A percentile compares a stretch with the other conserved stretches of the same genome.
These are phyloP conservation scores for Eucalyptus leucophloia DNA, from an alignment of 345 rosid species.

Conservation along the genomic window DNA sequence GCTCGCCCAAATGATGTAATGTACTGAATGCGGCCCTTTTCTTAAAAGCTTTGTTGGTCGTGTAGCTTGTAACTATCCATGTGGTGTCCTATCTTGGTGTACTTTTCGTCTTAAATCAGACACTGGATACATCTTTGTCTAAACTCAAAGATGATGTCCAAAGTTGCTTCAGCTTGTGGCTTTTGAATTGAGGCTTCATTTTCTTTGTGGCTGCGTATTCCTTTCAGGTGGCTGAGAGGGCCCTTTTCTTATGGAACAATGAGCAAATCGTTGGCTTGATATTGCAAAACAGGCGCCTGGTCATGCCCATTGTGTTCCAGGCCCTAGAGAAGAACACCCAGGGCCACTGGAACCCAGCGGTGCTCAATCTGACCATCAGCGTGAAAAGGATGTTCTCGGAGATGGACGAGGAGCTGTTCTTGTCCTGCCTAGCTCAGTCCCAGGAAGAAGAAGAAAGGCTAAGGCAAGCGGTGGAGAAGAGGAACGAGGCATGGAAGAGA, in stretches of 20 bases:
- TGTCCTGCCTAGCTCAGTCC: constrained; percentile 45
- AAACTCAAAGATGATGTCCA: neutral
- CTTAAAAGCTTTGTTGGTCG: neutral
- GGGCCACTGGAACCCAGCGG: constrained; percentile 80
- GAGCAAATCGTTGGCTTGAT: constrained; percentile 76
- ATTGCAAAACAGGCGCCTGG: constrained; percentile 49
- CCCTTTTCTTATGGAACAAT: constrained; percentile 86
- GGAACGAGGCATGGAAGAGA: constrained; percentile 54
- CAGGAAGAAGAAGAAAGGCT: constrained; percentile 50
- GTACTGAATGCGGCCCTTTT: neutral
- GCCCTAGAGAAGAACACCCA: constrained; percentile 63
- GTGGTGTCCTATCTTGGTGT: neutral
- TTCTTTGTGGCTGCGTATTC: neutral
- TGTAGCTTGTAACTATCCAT: neutral
- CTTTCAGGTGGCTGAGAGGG: constrained; percentile 85
- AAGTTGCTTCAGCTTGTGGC: neutral
- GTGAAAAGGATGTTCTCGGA: constrained; percentile 68
- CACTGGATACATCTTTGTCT: neutral
- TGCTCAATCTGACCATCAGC: constrained; percentile 55
- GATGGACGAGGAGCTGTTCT: constrained; percentile 62
- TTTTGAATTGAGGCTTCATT: neutral
- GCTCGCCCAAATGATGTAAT: neutral
- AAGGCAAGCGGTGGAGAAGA: constrained; percentile 26
- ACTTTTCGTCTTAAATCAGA: neutral
- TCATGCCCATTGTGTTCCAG: constrained; percentile 58